Conservation (phyloP, 1,284 basidiomycete species). For the Caloboletus firmus region DNA sequence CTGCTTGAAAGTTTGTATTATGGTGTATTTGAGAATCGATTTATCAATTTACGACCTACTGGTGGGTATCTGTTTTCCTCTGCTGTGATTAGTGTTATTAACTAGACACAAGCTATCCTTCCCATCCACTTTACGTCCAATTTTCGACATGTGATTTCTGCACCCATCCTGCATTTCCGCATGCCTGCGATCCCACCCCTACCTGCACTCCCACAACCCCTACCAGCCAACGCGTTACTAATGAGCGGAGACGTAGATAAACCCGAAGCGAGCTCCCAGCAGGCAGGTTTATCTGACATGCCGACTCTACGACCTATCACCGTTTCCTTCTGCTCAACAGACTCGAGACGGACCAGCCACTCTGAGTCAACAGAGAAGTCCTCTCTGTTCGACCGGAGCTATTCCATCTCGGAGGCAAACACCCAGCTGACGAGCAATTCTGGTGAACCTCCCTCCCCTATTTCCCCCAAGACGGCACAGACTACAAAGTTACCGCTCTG, state of each 20-base stretch:
- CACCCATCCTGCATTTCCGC: slow-evolving; percentile 61
- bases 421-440: slow-evolving; percentile 24
- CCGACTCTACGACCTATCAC: slow-evolving; percentile 41
- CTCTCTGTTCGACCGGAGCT: slow-evolving; percentile 33
- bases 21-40: slow-evolving; percentile 62
- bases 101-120: slow-evolving; percentile 50
- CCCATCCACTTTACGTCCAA: slow-evolving; percentile 70
- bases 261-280: slow-evolving; percentile 19
- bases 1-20: slow-evolving; percentile 63
- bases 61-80: slow-evolving; percentile 28
- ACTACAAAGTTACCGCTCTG: slow-evolving; percentile 25
- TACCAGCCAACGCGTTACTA: slow-evolving; percentile 33
- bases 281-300: slow-evolving; percentile 11
- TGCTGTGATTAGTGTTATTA: slow-evolving; percentile 2
- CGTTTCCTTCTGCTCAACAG: slow-evolving; percentile 48
- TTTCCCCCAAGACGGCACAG: slow-evolving; percentile 11
- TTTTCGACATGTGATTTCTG: slow-evolving; percentile 62
- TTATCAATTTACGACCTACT: slow-evolving; percentile 65
- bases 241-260: slow-evolving; percentile 25
- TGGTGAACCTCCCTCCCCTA: slow-evolving; percentile 22
- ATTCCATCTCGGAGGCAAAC: slow-evolving; percentile 21
- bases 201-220: slow-evolving; percentile 55
- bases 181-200: slow-evolving; percentile 70
- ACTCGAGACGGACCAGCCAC: slow-evolving; percentile 36
- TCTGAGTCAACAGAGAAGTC: slow-evolving; percentile 33